Evolutionary conservation across 148 eudicot genomes (phyloP).

Genomic region (Persicaria tinctoria): DNA sequence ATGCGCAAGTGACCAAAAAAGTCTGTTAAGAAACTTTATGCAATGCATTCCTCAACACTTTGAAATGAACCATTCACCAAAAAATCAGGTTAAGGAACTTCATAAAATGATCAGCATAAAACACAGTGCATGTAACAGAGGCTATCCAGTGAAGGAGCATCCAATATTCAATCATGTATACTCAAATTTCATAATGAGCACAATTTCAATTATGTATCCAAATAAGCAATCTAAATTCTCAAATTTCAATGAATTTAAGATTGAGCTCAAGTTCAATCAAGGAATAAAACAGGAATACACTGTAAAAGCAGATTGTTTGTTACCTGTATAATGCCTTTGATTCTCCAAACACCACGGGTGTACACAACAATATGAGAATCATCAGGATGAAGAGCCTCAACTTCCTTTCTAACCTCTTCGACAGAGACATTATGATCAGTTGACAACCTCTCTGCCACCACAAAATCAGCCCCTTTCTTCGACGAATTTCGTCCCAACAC

Average conservation of each 20-base stretch:
- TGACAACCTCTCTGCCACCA: conserved; percentile 64
- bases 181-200: background rate
- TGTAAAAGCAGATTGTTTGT: too few species aligned
- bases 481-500: conserved; percentile 51
- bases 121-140: too few species aligned
- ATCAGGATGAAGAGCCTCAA: conserved; percentile 49
- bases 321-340: conserved; percentile 86
- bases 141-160: too few species aligned
- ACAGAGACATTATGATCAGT: conserved; percentile 63
- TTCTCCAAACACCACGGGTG: conserved; percentile 82
- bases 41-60: too few species aligned
- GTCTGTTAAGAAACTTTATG: background rate
- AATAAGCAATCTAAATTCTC: background rate
- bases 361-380: conserved; percentile 70
- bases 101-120: too few species aligned
- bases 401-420: conserved; percentile 57
- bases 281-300: too few species aligned
- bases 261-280: background rate
- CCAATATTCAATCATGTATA: background rate
- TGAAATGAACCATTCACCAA: too few species aligned
- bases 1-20: background rate
- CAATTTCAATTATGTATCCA: background rate
- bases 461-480: conserved; percentile 11
- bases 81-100: background rate
- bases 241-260: background rate